A percentile compares a stretch with the other conserved stretches of the same genome.
These are phyloP conservation scores for Chlorencoelia australis DNA, from an alignment of 2,329 filamentous ascomycete species.

Conservation along the genomic window DNA sequence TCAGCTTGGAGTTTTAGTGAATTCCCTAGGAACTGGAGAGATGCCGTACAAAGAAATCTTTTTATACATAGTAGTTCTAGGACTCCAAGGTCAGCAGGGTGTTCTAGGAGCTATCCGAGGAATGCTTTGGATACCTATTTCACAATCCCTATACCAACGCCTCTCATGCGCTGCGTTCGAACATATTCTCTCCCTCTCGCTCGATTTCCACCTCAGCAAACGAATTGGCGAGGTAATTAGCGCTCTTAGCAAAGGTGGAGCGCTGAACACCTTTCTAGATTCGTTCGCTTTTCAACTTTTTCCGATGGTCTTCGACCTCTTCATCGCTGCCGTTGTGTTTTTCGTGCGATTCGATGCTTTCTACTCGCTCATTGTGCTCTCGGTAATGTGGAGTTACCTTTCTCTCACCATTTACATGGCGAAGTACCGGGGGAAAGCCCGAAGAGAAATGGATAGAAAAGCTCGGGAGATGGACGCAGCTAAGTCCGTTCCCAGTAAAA, in stretches of 20 bases:
- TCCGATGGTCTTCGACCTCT: conserved; percentile 8
- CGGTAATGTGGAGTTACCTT: conserved; percentile 9
- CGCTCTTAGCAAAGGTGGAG: conserved; percentile 5
- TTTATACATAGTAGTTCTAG: conserved; percentile 4
- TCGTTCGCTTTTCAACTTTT: conserved; percentile 9
- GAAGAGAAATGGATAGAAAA: conserved; percentile 4
- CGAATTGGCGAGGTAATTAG: conserved; percentile 8
- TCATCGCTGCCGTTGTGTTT: conserved; percentile 6
- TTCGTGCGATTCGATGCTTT: conserved; percentile 8
- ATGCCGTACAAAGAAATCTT: conserved; percentile 4
- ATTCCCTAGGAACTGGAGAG: conserved; percentile 2
- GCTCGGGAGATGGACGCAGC: conserved; percentile 7
- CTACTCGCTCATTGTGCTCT: conserved; percentile 8
- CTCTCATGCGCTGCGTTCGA: conserved; percentile 2
- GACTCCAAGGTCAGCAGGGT: conserved; percentile 8
- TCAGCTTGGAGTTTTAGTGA: conserved; percentile 5
- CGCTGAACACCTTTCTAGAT: conserved; percentile 9
- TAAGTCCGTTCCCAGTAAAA: conserved; percentile 3
- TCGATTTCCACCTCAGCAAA: conserved; percentile 9
- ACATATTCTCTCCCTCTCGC: conserved; percentile 4
- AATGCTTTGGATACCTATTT: conserved; percentile 9
- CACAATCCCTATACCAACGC: conserved; percentile 5
- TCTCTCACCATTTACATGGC: conserved; percentile 10
- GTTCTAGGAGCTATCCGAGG: conserved; percentile 6
- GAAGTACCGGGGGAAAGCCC: conserved; percentile 2